Percentiles rank a stretch among this genome's conserved stretches.
phyloP scores from a whole-genome alignment of 1,284 basidiomycete genomes.

The Vanrija sp. region DNA sequence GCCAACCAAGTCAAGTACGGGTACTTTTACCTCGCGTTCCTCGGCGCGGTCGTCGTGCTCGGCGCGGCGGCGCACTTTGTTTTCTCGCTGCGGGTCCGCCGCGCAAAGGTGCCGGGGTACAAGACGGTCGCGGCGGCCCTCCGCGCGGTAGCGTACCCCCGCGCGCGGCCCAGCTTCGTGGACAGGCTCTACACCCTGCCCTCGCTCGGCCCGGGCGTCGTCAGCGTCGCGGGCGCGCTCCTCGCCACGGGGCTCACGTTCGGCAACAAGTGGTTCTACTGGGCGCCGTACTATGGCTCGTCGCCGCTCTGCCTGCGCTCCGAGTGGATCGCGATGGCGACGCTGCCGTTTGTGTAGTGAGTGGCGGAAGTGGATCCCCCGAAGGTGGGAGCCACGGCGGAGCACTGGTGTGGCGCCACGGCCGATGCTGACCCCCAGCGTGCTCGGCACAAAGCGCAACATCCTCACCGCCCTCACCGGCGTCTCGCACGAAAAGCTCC shows the following conservation, averaged over 20 bases:
- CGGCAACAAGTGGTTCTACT: slow-evolving; percentile 12
- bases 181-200: slow-evolving; percentile 4
- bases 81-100: neutral
- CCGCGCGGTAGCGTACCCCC: neutral
- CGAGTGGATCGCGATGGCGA: slow-evolving; percentile 17
- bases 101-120: neutral
- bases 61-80: neutral
- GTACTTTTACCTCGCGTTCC: slow-evolving; percentile 1
- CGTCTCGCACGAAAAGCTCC: slow-evolving; percentile 53
- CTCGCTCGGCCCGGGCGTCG: slow-evolving; percentile 7
- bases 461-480: slow-evolving; percentile 48
- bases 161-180: neutral
- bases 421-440: neutral
- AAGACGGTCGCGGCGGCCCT: neutral
- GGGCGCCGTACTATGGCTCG: slow-evolving; percentile 11
- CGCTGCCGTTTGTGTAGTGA: slow-evolving; percentile 14
- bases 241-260: slow-evolving; percentile 4
- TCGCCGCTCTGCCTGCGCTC: slow-evolving; percentile 11
- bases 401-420: no score
- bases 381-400: no score
- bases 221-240: slow-evolving; percentile 4
- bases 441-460: slow-evolving; percentile 51
- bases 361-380: neutral
- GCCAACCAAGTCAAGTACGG: slow-evolving; percentile 2
- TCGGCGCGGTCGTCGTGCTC: neutral